Evolutionary conservation across 2,329 filamentous ascomycete genomes (phyloP).

Genomic region (Penicillium sp.): DNA sequence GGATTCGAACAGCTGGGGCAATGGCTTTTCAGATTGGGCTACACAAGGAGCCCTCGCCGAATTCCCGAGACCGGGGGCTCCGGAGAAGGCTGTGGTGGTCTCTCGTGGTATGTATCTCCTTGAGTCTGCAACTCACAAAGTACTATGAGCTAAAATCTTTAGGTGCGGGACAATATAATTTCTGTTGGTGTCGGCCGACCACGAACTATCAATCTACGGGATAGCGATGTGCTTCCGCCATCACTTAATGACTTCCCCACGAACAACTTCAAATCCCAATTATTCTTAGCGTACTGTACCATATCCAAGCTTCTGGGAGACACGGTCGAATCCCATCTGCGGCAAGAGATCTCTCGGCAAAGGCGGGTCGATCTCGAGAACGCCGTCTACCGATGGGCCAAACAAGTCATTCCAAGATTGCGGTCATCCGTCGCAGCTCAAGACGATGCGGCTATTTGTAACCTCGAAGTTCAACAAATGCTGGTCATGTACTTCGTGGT

Average conservation of each 20-base stretch:
- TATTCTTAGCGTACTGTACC: conserved; percentile 34
- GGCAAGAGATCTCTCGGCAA: conserved; percentile 27
- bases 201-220: conserved; percentile 34
- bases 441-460: conserved; percentile 14
- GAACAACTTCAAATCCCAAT: conserved; percentile 22
- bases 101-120: conserved; percentile 29
- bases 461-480: conserved; percentile 33
- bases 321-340: conserved; percentile 34
- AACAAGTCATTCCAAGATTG: conserved; percentile 24
- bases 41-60: conserved; percentile 34
- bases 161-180: conserved; percentile 36
- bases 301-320: conserved; percentile 37
- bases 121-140: neutral
- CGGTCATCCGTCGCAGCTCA: conserved; percentile 12
- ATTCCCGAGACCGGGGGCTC: conserved; percentile 29
- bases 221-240: conserved; percentile 35
- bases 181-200: conserved; percentile 37
- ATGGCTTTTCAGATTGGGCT: conserved; percentile 38
- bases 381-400: conserved; percentile 35
- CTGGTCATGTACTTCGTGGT: conserved; percentile 33
- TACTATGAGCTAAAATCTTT: neutral
- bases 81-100: conserved; percentile 41
- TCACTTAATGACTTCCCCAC: conserved; percentile 30
- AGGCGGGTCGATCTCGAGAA: conserved; percentile 29
- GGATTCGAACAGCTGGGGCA: conserved; percentile 36